Percentiles rank a stretch among this genome's conserved stretches.
Conservation (phyloP, 495 filamentous ascomycete genomes). For the Thermothielavioides terrestris region DNA sequence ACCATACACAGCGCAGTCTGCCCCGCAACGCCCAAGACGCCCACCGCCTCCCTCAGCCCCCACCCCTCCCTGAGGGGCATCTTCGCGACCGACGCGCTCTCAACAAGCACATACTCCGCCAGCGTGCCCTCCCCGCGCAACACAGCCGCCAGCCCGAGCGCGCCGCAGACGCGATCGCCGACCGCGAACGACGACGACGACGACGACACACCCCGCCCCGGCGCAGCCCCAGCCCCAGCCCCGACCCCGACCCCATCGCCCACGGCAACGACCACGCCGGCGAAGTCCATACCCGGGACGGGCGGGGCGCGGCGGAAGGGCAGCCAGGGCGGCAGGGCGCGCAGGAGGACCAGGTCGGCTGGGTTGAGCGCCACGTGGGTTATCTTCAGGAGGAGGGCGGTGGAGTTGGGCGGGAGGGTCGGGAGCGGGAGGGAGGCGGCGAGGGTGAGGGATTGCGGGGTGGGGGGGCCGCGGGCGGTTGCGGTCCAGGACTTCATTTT, state of each 20-base stretch:
- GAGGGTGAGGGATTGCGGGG: constrained; percentile 4
- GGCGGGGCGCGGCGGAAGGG: constrained; percentile 20
- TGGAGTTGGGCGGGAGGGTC: neutral
- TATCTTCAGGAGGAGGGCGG: constrained; percentile 29
- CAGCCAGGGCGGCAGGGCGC: constrained; percentile 24
- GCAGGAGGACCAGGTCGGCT: constrained; percentile 29
- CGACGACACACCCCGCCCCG: too few species aligned
- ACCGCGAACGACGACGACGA: too few species aligned
- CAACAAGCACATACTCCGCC: constrained; percentile 31
- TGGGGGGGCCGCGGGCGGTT: constrained; percentile 9
- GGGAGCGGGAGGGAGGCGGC: neutral
- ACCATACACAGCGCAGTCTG: constrained; percentile 21
- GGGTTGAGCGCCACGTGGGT: constrained; percentile 37
- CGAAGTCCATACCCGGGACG: constrained; percentile 38
- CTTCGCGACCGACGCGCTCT: constrained; percentile 10
- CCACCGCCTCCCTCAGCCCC: constrained; percentile 19
- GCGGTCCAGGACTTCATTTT: constrained; percentile 18
- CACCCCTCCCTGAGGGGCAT: constrained; percentile 11
- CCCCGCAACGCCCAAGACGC: constrained; percentile 30
- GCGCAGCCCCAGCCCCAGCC: too few species aligned
- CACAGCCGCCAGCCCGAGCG: constrained; percentile 18
- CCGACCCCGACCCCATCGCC: constrained; percentile 10
- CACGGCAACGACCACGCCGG: constrained; percentile 25
- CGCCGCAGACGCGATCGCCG: constrained; percentile 27
- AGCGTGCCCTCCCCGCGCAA: constrained; percentile 26